Conservation (phyloP, 2,329 filamentous ascomycete genomes). For the Colletotrichum sp. region DNA sequence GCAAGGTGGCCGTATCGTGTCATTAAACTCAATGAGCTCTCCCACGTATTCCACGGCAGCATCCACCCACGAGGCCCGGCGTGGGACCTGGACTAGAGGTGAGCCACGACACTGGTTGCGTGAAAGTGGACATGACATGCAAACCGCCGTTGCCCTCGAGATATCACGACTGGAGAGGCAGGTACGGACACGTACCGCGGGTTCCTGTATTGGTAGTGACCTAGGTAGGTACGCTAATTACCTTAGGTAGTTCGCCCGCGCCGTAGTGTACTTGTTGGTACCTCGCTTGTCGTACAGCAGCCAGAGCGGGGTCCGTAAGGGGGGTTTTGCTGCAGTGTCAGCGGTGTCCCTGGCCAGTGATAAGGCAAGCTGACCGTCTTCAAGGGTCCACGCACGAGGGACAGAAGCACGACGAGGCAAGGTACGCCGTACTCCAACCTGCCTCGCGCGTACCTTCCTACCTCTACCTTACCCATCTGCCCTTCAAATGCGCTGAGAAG, state of each 20-base stretch:
- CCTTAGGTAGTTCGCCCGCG: not conserved
- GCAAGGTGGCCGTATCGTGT: not conserved
- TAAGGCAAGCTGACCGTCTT: not conserved
- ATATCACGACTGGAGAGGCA: not conserved
- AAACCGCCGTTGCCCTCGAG: constrained; percentile 2
- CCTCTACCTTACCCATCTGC: not conserved
- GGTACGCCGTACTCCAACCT: not conserved
- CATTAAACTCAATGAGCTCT: not conserved
- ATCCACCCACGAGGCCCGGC: not conserved
- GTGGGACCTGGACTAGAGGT: not conserved
- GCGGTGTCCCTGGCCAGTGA: constrained; percentile 9
- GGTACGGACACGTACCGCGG: not conserved
- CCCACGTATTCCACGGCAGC: not conserved
- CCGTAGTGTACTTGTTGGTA: not conserved
- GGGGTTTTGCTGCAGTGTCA: constrained; percentile 2
- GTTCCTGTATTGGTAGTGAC: not conserved
- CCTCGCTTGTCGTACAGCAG: not conserved
- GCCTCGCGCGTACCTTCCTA: not conserved
- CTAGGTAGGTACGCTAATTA: not conserved
- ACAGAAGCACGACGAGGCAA: constrained; percentile 1
- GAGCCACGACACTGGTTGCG: not conserved
- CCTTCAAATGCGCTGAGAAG: not conserved
- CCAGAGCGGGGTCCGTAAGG: not conserved
- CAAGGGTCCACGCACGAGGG: constrained; percentile 20
- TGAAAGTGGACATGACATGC: not conserved